phyloP scores from a whole-genome alignment of 2,329 filamentous ascomycete genomes.

The Colletotrichum destructivum region DNA sequence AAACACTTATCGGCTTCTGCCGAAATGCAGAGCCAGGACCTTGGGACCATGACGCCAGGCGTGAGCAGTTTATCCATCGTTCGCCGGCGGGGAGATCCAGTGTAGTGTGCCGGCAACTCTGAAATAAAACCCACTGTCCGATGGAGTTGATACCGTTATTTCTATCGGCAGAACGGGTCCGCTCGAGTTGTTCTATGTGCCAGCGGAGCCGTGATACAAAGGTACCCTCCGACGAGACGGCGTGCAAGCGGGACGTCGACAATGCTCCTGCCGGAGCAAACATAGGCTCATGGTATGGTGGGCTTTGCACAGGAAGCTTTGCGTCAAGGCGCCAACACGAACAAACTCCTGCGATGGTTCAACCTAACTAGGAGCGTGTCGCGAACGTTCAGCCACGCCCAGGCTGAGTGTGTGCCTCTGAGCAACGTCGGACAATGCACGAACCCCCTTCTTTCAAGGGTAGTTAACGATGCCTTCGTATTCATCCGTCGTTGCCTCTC shows the following conservation, averaged over 20 bases:
- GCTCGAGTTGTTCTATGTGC: slow-evolving; percentile 2
- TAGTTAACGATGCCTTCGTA: background rate
- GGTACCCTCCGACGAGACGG: background rate
- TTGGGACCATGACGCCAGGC: slow-evolving; percentile 5
- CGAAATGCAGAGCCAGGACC: slow-evolving; percentile 24
- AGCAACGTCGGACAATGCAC: background rate
- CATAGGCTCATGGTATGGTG: background rate
- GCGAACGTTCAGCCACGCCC: background rate
- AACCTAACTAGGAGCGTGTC: background rate
- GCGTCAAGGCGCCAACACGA: background rate
- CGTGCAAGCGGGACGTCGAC: background rate
- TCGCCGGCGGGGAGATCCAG: background rate
- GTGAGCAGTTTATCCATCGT: background rate
- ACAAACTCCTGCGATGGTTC: background rate
- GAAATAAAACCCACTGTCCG: slow-evolving; percentile 6
- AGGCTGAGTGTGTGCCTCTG: background rate
- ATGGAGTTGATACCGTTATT: background rate
- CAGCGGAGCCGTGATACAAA: slow-evolving; percentile 13
- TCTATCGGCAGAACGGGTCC: background rate
- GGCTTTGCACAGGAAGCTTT: too few species aligned
- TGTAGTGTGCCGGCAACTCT: slow-evolving; percentile 11
- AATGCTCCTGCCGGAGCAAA: background rate
- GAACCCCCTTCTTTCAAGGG: background rate
- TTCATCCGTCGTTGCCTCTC: too few species aligned
- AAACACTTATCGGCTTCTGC: slow-evolving; percentile 24